A percentile compares a stretch with the other conserved stretches of the same genome.
Evolutionary conservation across 2,329 filamentous ascomycete genomes (phyloP).

Genomic region (Calonectria montana): DNA sequence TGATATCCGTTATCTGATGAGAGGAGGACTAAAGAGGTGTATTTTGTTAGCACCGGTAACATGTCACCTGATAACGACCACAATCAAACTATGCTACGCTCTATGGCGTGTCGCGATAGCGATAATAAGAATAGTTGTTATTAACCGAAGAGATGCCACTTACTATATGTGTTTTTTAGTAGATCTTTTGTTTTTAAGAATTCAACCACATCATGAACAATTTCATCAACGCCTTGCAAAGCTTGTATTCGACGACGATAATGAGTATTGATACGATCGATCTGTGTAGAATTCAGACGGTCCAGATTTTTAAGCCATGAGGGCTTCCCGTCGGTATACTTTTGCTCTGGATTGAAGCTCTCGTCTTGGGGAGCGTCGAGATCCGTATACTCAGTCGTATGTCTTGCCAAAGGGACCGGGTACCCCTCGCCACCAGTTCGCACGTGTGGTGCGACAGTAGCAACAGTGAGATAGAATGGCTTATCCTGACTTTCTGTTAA

Average conservation of each 20-base stretch:
- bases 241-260: slow-evolving; percentile 54
- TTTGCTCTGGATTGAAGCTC: slow-evolving; percentile 69
- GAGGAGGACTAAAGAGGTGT: slow-evolving; percentile 54
- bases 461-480: slow-evolving; percentile 67
- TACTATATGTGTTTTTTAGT: slow-evolving; percentile 56
- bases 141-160: background rate
- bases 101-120: too few relatives aligned
- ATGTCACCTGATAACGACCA: background rate
- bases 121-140: too few relatives aligned
- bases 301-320: slow-evolving; percentile 35
- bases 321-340: slow-evolving; percentile 5
- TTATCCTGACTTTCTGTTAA: slow-evolving; percentile 22
- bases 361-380: slow-evolving; percentile 68
- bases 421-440: slow-evolving; percentile 42
- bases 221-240: slow-evolving; percentile 56
- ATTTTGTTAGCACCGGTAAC: slow-evolving; percentile 50
- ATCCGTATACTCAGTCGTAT: slow-evolving; percentile 68
- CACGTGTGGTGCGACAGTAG: slow-evolving; percentile 53
- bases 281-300: slow-evolving; percentile 27
- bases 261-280: slow-evolving; percentile 41
- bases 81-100: background rate
- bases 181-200: slow-evolving; percentile 43
- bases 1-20: slow-evolving; percentile 66
- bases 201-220: slow-evolving; percentile 52
- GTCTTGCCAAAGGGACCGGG: slow-evolving; percentile 58